Evolutionary conservation across 352 stramenopile genomes (phyloP).

Genomic region (Globisporangium orthogonon): DNA sequence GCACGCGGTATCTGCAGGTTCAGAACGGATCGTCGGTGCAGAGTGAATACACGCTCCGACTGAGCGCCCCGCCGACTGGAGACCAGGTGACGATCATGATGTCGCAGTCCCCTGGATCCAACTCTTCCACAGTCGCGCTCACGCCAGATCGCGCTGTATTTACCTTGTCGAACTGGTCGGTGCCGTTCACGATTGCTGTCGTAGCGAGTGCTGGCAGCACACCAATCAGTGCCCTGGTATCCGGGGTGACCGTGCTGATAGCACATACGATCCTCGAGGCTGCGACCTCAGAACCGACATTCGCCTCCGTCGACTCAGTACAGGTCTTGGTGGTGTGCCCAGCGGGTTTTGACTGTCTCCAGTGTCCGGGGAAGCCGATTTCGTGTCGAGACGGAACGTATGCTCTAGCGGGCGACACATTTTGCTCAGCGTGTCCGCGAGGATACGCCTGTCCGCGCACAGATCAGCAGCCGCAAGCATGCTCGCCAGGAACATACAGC

Average conservation of each 20-base stretch:
- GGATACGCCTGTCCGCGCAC: constrained; percentile 21
- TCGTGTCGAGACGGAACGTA: constrained; percentile 16
- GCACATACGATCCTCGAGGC: constrained; percentile 29
- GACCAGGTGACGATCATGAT: constrained; percentile 5
- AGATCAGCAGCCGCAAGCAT: constrained; percentile 8
- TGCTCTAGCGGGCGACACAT: constrained; percentile 10
- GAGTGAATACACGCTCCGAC: constrained; percentile 27
- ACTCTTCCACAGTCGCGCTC: constrained; percentile 13
- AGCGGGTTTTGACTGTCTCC: constrained; percentile 37
- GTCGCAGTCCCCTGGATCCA: background rate
- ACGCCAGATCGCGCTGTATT: constrained; percentile 33
- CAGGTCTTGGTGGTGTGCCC: constrained; percentile 40
- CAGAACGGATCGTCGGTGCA: constrained; percentile 20
- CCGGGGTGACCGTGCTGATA: constrained; percentile 17
- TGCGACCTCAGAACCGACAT: constrained; percentile 22
- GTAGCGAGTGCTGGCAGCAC: constrained; percentile 18
- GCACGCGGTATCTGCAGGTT: constrained; percentile 15
- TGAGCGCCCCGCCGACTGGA: constrained; percentile 33
- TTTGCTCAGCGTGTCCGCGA: constrained; percentile 25
- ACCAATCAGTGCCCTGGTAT: constrained; percentile 10
- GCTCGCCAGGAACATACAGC: constrained; percentile 14
- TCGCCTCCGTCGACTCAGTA: constrained; percentile 24
- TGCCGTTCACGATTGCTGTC: constrained; percentile 21
- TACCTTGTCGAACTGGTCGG: constrained; percentile 37
- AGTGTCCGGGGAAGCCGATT: background rate